phyloP scores from a whole-genome alignment of 495 filamentous ascomycete species.

The Neurospora sp. region DNA sequence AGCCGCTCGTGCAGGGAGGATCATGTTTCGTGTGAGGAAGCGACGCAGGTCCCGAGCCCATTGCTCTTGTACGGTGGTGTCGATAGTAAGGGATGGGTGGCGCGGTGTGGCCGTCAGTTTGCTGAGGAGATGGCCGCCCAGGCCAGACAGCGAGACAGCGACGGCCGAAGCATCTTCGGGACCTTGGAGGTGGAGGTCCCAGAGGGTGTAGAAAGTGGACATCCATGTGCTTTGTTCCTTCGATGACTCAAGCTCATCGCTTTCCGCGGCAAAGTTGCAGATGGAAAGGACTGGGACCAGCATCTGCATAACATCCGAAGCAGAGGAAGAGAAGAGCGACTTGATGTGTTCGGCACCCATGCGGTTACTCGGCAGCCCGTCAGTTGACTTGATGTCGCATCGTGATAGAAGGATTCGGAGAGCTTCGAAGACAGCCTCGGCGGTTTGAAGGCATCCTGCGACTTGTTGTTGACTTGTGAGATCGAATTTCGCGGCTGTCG shows the following conservation, averaged over 20 bases:
- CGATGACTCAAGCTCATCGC: constrained; percentile 3
- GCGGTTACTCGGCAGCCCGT: constrained; percentile 16
- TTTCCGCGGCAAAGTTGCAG: constrained; percentile 24
- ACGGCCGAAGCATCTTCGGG: constrained; percentile 31
- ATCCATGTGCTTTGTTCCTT: constrained; percentile 31
- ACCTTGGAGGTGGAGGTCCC: constrained; percentile 33
- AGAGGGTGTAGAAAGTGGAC: constrained; percentile 24
- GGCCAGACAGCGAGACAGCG: constrained; percentile 25
- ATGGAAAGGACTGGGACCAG: constrained; percentile 27
- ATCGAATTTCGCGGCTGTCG: constrained; percentile 14
- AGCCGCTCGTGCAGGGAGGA: constrained; percentile 52
- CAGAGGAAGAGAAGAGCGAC: constrained; percentile 34
- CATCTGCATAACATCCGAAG: constrained; percentile 28
- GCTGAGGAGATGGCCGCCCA: constrained; percentile 21
- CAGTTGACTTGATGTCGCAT: constrained; percentile 10
- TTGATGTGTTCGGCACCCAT: constrained; percentile 39
- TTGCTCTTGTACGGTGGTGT: constrained; percentile 9
- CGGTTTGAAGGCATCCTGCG: constrained; percentile 25
- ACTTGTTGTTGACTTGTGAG: constrained; percentile 22
- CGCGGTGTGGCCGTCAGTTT: constrained; percentile 22
- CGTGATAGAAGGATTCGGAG: constrained; percentile 25
- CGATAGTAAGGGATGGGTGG: constrained; percentile 3
- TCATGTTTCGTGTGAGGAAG: constrained; percentile 57
- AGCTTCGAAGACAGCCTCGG: constrained; percentile 29
- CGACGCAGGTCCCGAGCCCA: constrained; percentile 44